Conservation (phyloP, 2,329 filamentous ascomycete species). For the Penicillium sp. region DNA sequence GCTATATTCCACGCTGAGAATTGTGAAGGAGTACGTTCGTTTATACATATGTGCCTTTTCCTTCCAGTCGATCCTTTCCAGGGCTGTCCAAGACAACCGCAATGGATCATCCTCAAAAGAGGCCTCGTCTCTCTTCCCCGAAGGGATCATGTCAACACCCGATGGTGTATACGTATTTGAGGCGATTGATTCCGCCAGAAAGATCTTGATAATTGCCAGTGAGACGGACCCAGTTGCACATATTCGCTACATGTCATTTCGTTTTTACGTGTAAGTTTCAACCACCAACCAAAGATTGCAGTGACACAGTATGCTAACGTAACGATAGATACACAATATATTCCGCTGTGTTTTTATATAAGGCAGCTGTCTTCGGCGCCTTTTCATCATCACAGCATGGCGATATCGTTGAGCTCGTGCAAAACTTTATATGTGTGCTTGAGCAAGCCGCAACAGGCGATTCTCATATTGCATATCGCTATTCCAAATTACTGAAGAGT, state of each 20-base stretch:
- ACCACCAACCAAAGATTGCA: neutral
- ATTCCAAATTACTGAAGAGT: slow-evolving; percentile 7
- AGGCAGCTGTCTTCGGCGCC: slow-evolving; percentile 10
- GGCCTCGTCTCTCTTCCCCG: slow-evolving; percentile 11
- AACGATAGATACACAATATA: slow-evolving; percentile 13
- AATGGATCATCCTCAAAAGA: neutral
- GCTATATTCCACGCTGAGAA: neutral
- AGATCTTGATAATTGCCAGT: slow-evolving; percentile 12
- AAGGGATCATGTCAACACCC: slow-evolving; percentile 19
- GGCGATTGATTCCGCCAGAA: slow-evolving; percentile 17
- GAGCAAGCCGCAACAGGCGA: slow-evolving; percentile 7
- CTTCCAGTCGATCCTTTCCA: slow-evolving; percentile 18
- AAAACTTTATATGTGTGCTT: slow-evolving; percentile 12
- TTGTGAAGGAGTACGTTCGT: slow-evolving; percentile 15
- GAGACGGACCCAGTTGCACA: neutral
- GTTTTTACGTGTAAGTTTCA: slow-evolving; percentile 15
- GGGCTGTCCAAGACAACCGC: neutral
- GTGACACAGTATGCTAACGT: neutral
- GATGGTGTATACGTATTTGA: slow-evolving; percentile 23
- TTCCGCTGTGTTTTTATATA: slow-evolving; percentile 18
- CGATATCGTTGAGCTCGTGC: slow-evolving; percentile 2
- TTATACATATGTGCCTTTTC: slow-evolving; percentile 21
- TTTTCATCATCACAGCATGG: slow-evolving; percentile 1
- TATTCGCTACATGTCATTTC: slow-evolving; percentile 14
- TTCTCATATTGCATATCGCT: slow-evolving; percentile 12